These are phyloP conservation scores for Cytidiella melzeri DNA, from an alignment of 768 basidiomycete genomes.

Conservation along the genomic window DNA sequence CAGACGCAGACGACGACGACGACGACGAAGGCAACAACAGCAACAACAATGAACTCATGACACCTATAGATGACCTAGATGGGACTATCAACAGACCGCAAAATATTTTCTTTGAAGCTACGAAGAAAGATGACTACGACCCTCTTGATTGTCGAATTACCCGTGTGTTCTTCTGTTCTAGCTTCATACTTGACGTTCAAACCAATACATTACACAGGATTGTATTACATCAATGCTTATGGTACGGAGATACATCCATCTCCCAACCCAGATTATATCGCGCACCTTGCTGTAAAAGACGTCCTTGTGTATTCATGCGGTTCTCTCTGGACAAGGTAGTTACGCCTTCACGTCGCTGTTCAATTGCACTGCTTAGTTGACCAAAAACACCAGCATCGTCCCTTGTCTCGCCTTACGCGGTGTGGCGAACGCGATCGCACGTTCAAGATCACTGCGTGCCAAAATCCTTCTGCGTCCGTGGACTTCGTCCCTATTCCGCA, in stretches of 20 bases:
- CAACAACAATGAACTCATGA: constrained; percentile 33
- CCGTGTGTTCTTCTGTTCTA: constrained; percentile 36
- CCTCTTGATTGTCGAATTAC: constrained; percentile 54
- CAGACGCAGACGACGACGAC: constrained; percentile 24
- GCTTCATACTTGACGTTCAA: not conserved
- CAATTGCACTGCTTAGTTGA: not conserved
- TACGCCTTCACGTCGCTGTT: not conserved
- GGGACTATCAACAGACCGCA: constrained; percentile 39
- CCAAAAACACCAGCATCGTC: constrained; percentile 56
- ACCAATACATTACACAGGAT: constrained; percentile 34
- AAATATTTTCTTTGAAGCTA: constrained; percentile 63
- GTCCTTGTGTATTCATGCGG: constrained; percentile 89
- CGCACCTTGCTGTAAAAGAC: constrained; percentile 52
- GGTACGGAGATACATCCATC: constrained; percentile 88
- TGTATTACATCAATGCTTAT: constrained; percentile 88
- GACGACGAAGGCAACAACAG: constrained; percentile 6
- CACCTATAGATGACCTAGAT: constrained; percentile 51
- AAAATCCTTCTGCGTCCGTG: constrained; percentile 81
- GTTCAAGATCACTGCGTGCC: constrained; percentile 61
- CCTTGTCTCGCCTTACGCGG: constrained; percentile 85
- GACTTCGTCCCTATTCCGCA: no score
- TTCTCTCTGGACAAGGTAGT: constrained; percentile 92
- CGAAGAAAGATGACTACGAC: constrained; percentile 47
- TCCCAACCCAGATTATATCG: constrained; percentile 77
- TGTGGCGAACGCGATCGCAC: constrained; percentile 70